These are phyloP conservation scores for Teunomyces stri DNA, from an alignment of 805 yeast genomes.

Conservation along the genomic window DNA sequence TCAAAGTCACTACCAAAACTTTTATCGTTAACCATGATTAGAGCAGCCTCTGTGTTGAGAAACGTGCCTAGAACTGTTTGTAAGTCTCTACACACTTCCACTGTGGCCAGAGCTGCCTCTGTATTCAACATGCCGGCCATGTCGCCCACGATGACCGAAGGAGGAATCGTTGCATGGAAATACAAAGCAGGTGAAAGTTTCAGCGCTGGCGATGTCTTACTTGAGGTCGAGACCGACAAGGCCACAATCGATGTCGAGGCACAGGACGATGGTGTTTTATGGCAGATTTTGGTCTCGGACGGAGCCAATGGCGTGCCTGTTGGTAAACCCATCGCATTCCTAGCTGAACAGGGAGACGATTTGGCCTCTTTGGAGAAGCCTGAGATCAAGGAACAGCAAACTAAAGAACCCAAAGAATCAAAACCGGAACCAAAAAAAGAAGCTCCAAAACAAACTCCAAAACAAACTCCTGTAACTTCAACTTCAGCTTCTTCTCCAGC, in stretches of 20 bases:
- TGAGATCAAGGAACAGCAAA: slow-evolving; percentile 27
- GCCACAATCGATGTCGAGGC: slow-evolving; percentile 85
- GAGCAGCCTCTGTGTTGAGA: slow-evolving; percentile 17
- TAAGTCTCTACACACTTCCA: slow-evolving; percentile 30
- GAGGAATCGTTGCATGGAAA: slow-evolving; percentile 90
- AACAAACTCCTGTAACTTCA: neutral
- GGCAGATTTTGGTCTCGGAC: slow-evolving; percentile 64
- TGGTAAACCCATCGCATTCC: slow-evolving; percentile 83
- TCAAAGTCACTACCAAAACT: neutral
- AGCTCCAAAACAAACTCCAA: slow-evolving; percentile 5
- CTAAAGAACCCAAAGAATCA: slow-evolving; percentile 16
- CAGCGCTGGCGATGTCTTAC: slow-evolving; percentile 75
- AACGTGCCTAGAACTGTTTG: slow-evolving; percentile 11
- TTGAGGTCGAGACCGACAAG: slow-evolving; percentile 86
- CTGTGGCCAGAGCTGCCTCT: slow-evolving; percentile 32
- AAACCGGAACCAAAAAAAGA: slow-evolving; percentile 10
- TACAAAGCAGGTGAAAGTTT: slow-evolving; percentile 67
- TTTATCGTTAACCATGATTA: slow-evolving; percentile 7
- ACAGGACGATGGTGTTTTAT: slow-evolving; percentile 86
- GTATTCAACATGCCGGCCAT: slow-evolving; percentile 92
- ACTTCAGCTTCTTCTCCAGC: slow-evolving; percentile 43
- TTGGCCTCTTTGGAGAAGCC: slow-evolving; percentile 63
- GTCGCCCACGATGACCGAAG: slow-evolving; percentile 98
- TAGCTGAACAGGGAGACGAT: slow-evolving; percentile 90
- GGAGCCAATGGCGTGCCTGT: slow-evolving; percentile 83